Evolutionary conservation across 2,329 filamentous ascomycete species (phyloP).

Genomic region (Xylariaceae sp.): DNA sequence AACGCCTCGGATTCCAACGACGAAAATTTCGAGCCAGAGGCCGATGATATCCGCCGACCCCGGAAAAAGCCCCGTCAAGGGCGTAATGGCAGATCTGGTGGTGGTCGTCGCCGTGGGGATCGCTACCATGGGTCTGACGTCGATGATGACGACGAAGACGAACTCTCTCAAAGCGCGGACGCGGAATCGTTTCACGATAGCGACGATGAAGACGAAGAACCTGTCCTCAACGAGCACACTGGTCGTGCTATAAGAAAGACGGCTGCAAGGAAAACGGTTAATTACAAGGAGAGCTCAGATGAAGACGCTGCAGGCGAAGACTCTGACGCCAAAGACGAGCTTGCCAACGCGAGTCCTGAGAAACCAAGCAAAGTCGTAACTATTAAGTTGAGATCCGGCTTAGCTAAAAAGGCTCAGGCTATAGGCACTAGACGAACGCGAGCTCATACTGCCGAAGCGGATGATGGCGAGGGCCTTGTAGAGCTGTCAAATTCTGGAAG

Average conservation of each 20-base stretch:
- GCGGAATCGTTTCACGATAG: conserved; percentile 43
- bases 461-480: conserved; percentile 47
- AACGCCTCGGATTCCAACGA: conserved; percentile 65
- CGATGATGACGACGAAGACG: conserved; percentile 54
- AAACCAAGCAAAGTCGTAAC: conserved; percentile 41
- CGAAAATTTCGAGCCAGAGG: conserved; percentile 58
- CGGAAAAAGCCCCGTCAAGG: conserved; percentile 41
- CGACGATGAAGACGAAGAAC: conserved; percentile 30
- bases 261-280: conserved; percentile 39
- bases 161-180: conserved; percentile 49
- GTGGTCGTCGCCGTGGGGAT: conserved; percentile 23
- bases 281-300: conserved; percentile 45
- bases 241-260: conserved; percentile 45
- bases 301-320: conserved; percentile 32
- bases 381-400: conserved; percentile 34
- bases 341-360: conserved; percentile 31
- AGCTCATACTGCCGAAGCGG: conserved; percentile 52
- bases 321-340: conserved; percentile 37
- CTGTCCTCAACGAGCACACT: conserved; percentile 36
- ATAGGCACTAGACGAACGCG: conserved; percentile 46
- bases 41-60: conserved; percentile 32
- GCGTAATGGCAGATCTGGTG: conserved; percentile 28
- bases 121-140: conserved; percentile 60
- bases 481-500: conserved; percentile 60
- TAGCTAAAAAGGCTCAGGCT: conserved; percentile 22